These are phyloP conservation scores for Cercospora berteroae DNA, from an alignment of 2,329 filamentous ascomycete species.

Conservation along the genomic window DNA sequence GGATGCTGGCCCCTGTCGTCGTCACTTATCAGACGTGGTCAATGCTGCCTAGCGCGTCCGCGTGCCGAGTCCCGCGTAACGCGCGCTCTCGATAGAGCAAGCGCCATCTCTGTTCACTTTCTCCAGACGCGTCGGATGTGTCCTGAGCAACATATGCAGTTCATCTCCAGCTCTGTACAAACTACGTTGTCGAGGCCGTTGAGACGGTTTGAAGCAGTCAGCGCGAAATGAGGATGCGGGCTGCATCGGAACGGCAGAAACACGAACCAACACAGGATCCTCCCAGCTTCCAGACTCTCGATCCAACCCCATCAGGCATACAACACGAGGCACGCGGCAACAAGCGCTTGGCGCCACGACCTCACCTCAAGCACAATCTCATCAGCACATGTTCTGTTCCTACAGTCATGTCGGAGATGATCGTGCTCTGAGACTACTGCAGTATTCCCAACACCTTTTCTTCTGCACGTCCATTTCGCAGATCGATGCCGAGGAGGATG, in stretches of 20 bases:
- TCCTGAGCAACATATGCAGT: not conserved
- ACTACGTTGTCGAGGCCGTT: not conserved
- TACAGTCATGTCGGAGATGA: not conserved
- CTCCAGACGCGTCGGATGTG: not conserved
- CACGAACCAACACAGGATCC: not conserved
- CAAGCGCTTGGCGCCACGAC: not conserved
- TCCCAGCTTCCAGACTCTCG: not conserved
- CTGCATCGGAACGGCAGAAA: not conserved
- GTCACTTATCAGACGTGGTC: not conserved
- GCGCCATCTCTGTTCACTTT: not conserved
- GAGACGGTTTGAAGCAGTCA: no score
- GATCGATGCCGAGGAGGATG: not conserved
- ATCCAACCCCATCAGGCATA: not conserved
- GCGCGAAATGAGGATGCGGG: not conserved
- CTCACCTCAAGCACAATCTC: not conserved
- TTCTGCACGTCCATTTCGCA: not conserved
- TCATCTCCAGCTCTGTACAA: not conserved
- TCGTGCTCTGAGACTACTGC: not conserved
- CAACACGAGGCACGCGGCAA: not conserved
- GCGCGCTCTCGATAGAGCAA: not conserved
- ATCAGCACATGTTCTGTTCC: no score
- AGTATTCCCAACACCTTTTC: not conserved
- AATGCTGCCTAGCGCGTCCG: not conserved
- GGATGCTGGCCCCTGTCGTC: not conserved
- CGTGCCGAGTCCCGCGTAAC: not conserved